A percentile compares a stretch with the other conserved stretches of the same genome.
Conservation (phyloP, 2,329 filamentous ascomycete genomes). For the Septoria petroselini region DNA sequence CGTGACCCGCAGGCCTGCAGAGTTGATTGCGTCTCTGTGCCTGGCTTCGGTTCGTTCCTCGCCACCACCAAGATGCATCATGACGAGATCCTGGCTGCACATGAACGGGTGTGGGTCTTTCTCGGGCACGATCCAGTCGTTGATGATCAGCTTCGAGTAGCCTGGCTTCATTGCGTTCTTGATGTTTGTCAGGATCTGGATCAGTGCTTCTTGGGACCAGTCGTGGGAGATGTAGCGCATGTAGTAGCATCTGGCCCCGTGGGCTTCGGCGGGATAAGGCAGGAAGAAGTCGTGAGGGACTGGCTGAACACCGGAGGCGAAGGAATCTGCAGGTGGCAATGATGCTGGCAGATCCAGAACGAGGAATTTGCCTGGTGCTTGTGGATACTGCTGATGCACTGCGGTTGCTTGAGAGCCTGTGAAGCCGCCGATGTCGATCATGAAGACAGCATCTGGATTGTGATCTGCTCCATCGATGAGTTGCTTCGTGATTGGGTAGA, state of each 20-base stretch:
- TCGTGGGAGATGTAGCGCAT: slow-evolving; percentile 35
- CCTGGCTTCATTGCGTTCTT: slow-evolving; percentile 31
- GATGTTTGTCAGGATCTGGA: slow-evolving; percentile 31
- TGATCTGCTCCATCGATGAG: slow-evolving; percentile 5
- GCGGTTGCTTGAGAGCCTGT: slow-evolving; percentile 4
- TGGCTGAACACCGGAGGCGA: not conserved
- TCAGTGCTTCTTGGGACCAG: slow-evolving; percentile 33
- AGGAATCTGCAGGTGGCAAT: not conserved
- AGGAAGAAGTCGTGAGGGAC: slow-evolving; percentile 38
- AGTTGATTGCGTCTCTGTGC: slow-evolving; percentile 6
- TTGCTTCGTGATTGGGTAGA: slow-evolving; percentile 2
- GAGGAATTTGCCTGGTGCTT: slow-evolving; percentile 9
- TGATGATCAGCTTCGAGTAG: slow-evolving; percentile 37
- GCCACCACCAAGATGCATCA: slow-evolving; percentile 10
- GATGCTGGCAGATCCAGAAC: slow-evolving; percentile 4
- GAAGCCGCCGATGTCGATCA: slow-evolving; percentile 14
- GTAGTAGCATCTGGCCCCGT: slow-evolving; percentile 30
- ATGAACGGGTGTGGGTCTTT: slow-evolving; percentile 7
- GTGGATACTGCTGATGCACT: not conserved
- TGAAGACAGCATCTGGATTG: slow-evolving; percentile 8
- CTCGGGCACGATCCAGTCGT: slow-evolving; percentile 36
- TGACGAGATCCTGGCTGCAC: slow-evolving; percentile 9
- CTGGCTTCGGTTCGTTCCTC: not conserved
- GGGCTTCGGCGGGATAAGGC: slow-evolving; percentile 30
- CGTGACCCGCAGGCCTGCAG: slow-evolving; percentile 3